Base-by-base conservation (phyloP, 2,329 filamentous ascomycete species). In the Coniella vitis region DNA sequence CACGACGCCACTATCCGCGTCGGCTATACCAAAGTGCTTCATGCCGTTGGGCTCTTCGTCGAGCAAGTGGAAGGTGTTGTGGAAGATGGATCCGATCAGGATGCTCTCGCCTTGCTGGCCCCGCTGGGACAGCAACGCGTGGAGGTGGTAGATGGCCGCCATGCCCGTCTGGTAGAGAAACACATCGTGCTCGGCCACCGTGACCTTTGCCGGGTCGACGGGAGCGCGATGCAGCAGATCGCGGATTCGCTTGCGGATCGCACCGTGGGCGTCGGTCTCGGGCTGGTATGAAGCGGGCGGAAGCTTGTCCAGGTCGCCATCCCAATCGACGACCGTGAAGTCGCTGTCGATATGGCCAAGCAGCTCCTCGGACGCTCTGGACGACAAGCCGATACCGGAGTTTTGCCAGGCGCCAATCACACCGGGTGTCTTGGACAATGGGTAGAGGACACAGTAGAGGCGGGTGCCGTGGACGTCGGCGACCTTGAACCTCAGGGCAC, bases 91-190 rank as follows among this genome's bases (percentile, higher is more conserved):
- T 7, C 77, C 76, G 21, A 80, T 65, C 12, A 74, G 61, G 7
- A 72, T 66, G 4, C 68, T 63, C 31, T 62, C 65, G 3, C 63
- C 58, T 0, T 64, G n/a, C n/a, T n/a, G 60, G 2, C 66, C 62
- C 25, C 65, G 56, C 21, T 60, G 56, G 2, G 63, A 51, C 9
- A 78, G 56, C 2, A 65, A 61, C 36, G 64, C 63, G 32, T 71
- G 71, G 2, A 67, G 52, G 20, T 68, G 61, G 47, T 69, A 74
- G 10, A 81, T 70, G 21, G 70, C 67, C 0, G 70, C 70, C 76
- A 81, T 81, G 21, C 77, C 77, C 0, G 73, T 73, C 4, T 70
- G 69, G 56, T 74, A 79, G 17, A 81, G 62, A 43, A 68, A 78
- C 1, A 81, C 69, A 52, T 81, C 75, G 3, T 63, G 62, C 4